Percentiles rank a stretch among this genome's conserved stretches.
Conservation (phyloP, 73 alveolate species). For the Breviolum minutum region DNA sequence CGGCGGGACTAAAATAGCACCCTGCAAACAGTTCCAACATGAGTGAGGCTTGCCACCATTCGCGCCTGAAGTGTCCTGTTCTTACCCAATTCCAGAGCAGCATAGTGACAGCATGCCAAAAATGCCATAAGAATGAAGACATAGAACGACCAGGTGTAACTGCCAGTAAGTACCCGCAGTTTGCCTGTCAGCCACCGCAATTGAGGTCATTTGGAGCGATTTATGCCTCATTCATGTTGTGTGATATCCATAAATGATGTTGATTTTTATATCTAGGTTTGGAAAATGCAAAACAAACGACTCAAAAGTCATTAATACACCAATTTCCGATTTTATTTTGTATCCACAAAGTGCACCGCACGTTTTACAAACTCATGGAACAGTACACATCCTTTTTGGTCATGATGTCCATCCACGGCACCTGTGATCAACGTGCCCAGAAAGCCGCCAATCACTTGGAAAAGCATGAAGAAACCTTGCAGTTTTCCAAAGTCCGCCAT, state of each 20-base stretch:
- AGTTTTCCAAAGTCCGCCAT: conserved; percentile 47
- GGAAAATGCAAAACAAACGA: too few species aligned
- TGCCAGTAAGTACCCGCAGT: neutral
- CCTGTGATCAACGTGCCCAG: conserved; percentile 64
- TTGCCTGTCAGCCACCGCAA: conserved; percentile 12
- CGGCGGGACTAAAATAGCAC: too few species aligned
- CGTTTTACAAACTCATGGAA: neutral
- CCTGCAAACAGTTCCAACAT: too few species aligned
- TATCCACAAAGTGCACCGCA: too few species aligned
- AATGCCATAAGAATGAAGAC: conserved; percentile 44
- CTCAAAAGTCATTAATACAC: too few species aligned
- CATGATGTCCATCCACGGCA: neutral
- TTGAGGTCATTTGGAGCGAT: too few species aligned
- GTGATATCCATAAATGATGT: too few species aligned
- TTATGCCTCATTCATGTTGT: too few species aligned
- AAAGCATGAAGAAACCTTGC: conserved; percentile 60
- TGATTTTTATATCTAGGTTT: neutral
- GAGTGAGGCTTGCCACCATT: too few species aligned
- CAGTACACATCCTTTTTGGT: neutral
- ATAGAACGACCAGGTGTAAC: conserved; percentile 46
- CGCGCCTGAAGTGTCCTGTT: neutral
- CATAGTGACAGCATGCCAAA: conserved; percentile 51
- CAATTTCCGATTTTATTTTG: too few species aligned
- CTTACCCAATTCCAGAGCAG: conserved; percentile 17
- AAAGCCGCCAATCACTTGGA: conserved; percentile 63